Conservation (phyloP, 257 asterid genomes). For the Anisodus tanguticus region DNA sequence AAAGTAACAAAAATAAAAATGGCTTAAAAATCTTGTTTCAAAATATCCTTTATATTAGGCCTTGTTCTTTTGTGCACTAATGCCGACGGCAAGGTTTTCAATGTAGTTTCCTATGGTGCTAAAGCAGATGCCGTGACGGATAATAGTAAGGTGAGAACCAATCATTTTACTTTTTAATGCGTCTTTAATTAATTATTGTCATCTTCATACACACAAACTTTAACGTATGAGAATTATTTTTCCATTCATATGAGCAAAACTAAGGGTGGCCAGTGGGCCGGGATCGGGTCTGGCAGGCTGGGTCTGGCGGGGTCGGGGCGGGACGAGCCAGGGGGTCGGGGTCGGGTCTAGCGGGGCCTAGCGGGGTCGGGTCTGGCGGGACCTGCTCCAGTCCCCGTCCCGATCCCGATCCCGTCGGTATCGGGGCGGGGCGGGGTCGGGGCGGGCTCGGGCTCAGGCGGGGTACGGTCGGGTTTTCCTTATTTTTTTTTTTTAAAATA, state of each 20-base stretch:
- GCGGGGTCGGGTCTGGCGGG: too few relatives aligned
- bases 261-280: too few relatives aligned
- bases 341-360: too few relatives aligned
- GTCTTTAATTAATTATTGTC: neutral
- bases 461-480: too few relatives aligned
- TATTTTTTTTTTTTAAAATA: too few relatives aligned
- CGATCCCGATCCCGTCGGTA: too few relatives aligned
- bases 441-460: too few relatives aligned
- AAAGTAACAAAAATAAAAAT: neutral
- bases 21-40: neutral
- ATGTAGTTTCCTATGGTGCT: constrained; percentile 26
- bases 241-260: neutral
- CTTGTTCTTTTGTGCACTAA: neutral
- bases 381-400: too few relatives aligned
- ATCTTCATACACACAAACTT: neutral
- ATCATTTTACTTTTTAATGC: neutral
- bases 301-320: too few relatives aligned
- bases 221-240: neutral
- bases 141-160: constrained; percentile 14
- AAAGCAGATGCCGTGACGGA: constrained; percentile 17
- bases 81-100: neutral
- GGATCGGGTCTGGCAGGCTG: too few relatives aligned
- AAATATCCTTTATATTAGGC: neutral
- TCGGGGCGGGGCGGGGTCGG: too few relatives aligned
- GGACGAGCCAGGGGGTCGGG: too few relatives aligned